Evolutionary conservation across 75 land plant genomes (phyloP).

Genomic region (Pseudotsuga menziesii): DNA sequence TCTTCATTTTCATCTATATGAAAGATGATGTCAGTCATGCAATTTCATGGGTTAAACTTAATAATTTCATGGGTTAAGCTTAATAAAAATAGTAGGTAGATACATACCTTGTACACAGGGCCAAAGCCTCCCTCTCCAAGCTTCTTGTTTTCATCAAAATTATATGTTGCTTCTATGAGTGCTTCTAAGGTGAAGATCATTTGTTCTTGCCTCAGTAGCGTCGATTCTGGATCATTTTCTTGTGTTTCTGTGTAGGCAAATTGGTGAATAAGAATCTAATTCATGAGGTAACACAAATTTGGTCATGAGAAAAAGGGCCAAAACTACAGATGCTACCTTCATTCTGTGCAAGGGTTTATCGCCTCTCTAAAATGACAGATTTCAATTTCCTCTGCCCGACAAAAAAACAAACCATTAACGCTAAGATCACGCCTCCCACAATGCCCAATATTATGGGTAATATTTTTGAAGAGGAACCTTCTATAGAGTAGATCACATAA

Average conservation of each 20-base stretch:
- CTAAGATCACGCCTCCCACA: too few species aligned
- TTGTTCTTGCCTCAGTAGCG: background rate
- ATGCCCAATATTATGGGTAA: background rate
- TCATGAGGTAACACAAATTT: background rate
- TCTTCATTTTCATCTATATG: background rate
- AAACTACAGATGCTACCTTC: background rate
- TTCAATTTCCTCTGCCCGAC: background rate
- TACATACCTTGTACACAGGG: background rate
- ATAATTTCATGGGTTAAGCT: too few species aligned
- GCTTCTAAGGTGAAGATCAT: background rate
- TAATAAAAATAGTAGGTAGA: background rate
- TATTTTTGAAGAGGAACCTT: background rate
- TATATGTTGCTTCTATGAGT: background rate
- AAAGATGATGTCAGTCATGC: background rate
- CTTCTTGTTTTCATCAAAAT: background rate
- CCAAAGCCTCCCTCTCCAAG: constrained; percentile 2
- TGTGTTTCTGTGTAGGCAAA: background rate
- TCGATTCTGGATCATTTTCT: background rate
- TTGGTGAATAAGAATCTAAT: background rate
- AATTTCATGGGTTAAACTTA: too few species aligned
- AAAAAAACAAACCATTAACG: too few species aligned
- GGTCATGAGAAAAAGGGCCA: background rate
- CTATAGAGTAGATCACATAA: background rate
- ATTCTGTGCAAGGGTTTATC: background rate
- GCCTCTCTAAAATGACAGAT: background rate